Percentiles rank a stretch among this genome's conserved stretches.
Evolutionary conservation across 768 basidiomycete genomes (phyloP).

Genomic region (Amanita phalloides): DNA sequence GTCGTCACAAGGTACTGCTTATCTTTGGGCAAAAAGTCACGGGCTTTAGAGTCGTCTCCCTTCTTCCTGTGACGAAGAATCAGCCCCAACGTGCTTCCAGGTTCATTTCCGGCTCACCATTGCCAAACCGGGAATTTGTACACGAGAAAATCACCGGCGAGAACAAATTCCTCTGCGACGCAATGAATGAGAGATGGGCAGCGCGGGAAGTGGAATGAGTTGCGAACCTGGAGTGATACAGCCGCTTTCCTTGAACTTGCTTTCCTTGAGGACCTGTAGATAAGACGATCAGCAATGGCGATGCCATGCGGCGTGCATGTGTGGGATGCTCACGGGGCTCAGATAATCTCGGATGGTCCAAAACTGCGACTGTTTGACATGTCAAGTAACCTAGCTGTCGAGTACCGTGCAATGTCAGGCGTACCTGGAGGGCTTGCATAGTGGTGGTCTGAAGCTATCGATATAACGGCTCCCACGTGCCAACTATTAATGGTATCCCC

Average conservation of each 20-base stretch:
- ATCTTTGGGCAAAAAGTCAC: constrained; percentile 90
- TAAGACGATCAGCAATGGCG: constrained; percentile 21
- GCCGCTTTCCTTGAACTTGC: constrained; percentile 98
- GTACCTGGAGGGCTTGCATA: constrained; percentile 35
- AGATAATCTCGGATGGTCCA: constrained; percentile 94
- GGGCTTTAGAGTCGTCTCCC: constrained; percentile 73
- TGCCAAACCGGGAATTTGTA: constrained; percentile 99
- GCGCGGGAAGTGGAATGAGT: not conserved
- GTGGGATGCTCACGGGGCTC: constrained; percentile 51
- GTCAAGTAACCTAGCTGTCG: constrained; percentile 2
- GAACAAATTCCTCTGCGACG: constrained; percentile 85
- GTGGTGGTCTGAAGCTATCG: constrained; percentile 13
- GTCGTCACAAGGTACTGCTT: constrained; percentile 96
- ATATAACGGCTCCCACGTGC: constrained; percentile 9
- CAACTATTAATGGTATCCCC: constrained; percentile 1
- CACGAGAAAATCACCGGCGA: constrained; percentile 91
- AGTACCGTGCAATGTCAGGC: not conserved
- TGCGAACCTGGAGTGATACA: constrained; percentile 83
- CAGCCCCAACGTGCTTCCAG: not conserved
- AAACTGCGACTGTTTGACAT: constrained; percentile 62
- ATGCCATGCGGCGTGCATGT: constrained; percentile 12
- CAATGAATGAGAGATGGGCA: constrained; percentile 8
- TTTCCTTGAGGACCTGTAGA: constrained; percentile 84
- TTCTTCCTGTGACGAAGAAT: constrained; percentile 57
- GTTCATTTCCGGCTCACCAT: constrained; percentile 47